A percentile compares a stretch with the other conserved stretches of the same genome.
Conservation (phyloP, 305 asterid genomes). For the Solanum hybrid region DNA sequence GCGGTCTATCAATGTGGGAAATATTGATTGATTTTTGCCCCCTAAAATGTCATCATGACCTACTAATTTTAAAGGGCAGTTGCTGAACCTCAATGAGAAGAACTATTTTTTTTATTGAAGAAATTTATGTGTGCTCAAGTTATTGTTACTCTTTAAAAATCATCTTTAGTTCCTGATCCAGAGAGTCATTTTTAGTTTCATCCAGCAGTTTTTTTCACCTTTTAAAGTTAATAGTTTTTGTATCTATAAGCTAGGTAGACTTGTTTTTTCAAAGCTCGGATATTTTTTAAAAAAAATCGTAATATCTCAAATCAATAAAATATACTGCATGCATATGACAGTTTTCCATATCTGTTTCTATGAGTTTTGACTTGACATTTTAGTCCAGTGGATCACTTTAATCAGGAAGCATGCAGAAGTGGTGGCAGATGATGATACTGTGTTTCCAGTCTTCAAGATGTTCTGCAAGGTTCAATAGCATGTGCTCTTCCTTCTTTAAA, state of each 20-base stretch:
- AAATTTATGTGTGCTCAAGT: not conserved
- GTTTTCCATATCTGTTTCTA: not conserved
- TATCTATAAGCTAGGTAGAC: not conserved
- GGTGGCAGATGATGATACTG: conserved; percentile 63
- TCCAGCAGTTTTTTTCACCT: not conserved
- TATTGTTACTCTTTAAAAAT: not conserved
- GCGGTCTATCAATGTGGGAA: not conserved
- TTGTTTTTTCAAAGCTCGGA: not conserved
- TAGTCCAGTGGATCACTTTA: conserved; percentile 82
- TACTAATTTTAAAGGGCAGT: not conserved
- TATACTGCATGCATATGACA: not conserved
- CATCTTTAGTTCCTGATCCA: not conserved
- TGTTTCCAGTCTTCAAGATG: conserved; percentile 42
- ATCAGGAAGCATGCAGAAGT: conserved; percentile 73
- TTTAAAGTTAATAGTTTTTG: not conserved
- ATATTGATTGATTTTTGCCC: not conserved
- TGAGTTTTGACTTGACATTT: conserved; percentile 11
- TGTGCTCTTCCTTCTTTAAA: not conserved
- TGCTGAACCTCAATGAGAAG: not conserved
- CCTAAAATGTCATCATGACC: not conserved
- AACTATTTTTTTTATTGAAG: not conserved
- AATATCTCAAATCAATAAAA: not conserved
- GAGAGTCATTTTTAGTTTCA: not conserved
- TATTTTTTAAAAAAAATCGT: not conserved
- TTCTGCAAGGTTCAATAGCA: conserved; percentile 59